phyloP scores from a whole-genome alignment of 192 early-diverging fungal species.

The Linnemannia exigua region DNA sequence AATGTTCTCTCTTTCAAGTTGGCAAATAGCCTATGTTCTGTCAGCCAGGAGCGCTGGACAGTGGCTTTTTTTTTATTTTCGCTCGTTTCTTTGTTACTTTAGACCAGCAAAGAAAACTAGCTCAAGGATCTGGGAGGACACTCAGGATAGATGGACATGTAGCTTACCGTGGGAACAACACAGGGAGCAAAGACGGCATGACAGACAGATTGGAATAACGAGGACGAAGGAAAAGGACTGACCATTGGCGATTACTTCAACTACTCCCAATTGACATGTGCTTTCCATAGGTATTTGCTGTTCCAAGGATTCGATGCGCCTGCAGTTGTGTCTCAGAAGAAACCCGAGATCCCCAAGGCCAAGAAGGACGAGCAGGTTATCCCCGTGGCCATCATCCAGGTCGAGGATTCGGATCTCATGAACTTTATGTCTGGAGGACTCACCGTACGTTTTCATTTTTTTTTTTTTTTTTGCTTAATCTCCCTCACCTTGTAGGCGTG shows the following conservation, averaged over 20 bases:
- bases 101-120: too few relatives aligned
- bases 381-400: conserved; percentile 51
- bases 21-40: too few relatives aligned
- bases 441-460: conserved; percentile 22
- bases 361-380: conserved; percentile 50
- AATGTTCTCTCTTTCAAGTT: neutral
- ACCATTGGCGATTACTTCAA: neutral
- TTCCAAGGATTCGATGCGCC: conserved; percentile 48
- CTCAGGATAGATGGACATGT: neutral
- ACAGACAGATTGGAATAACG: neutral
- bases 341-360: conserved; percentile 55
- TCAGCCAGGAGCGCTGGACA: neutral
- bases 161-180: neutral
- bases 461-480: neutral
- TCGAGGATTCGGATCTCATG: conserved; percentile 51
- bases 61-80: neutral
- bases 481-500: neutral
- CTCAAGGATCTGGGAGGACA: neutral
- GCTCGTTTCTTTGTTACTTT: neutral
- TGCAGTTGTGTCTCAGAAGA: conserved; percentile 41
- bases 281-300: conserved; percentile 38
- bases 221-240: neutral
- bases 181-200: neutral
- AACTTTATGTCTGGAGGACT: conserved; percentile 59
- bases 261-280: conserved; percentile 25